Base-by-base conservation (phyloP, 495 filamentous ascomycete species). In the Neurospora sp. region DNA sequence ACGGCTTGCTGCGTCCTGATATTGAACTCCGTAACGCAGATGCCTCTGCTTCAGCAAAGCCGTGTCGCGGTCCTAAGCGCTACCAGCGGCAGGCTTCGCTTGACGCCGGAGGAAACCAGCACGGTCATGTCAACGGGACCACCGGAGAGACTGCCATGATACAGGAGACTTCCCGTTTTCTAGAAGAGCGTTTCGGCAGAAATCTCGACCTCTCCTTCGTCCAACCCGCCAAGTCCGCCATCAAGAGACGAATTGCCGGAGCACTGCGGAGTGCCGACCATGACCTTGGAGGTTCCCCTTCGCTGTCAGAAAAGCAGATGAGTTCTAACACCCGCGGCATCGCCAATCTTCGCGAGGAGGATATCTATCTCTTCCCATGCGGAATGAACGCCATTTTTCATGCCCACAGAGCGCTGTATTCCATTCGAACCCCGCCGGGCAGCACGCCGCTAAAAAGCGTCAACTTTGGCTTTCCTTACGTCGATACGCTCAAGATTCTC, bases 301-400 rank as follows among this genome's bases (percentile, higher is more conserved):
- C 27, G 54, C 77, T 80, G 27, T 79, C 81, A 1, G 73, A 79
- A 37, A 44, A 72, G 42, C 76, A 79, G 31, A 84, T 84, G 79
- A 78, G 79, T 38, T 77, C 81, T 18, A 85, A 86, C 74, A 78
- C 83, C 20, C 84, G 86, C 10, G 89, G 91, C 73, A 86, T 93
- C 4, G 86, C 86, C 46, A 91, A 89, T 31, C 91, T 98, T 71
- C 89, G 90, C 9, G 94, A 97, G 81, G 89, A 95, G 20, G 96
- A 98, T 80, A 90, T 99, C 42, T 96, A 92, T 76, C 85, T 98
- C 0, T 93, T 92, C 76, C 92, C 96, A 1, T 90, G 88, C 66
- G 96, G 96, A 35, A 99, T 99, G 94, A 97, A 90, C 78, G 89
- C 96, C 42, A 98, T 99, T 27, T 99, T 94, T 82, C 92, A 93